These are phyloP conservation scores for Solanum medicagineum DNA, from an alignment of 257 asterid genomes.

Conservation along the genomic window DNA sequence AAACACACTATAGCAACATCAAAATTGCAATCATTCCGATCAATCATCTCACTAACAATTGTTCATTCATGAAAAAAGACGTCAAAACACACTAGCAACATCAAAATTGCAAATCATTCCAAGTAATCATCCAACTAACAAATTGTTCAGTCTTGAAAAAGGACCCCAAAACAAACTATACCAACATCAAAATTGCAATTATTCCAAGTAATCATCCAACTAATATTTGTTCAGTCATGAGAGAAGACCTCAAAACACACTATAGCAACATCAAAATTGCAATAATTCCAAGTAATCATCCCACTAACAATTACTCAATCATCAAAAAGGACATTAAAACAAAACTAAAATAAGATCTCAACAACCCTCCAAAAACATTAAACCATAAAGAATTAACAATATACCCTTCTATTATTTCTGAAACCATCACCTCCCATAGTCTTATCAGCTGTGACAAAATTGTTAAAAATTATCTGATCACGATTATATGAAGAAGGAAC, in stretches of 20 bases:
- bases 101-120: neutral
- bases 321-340: neutral
- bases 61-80: neutral
- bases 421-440: conserved; percentile 40
- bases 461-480: conserved; percentile 33
- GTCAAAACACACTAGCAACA: neutral
- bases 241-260: neutral
- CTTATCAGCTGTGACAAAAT: conserved; percentile 38
- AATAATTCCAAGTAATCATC: neutral
- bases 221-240: neutral
- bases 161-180: neutral
- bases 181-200: neutral
- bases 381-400: neutral
- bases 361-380: neutral
- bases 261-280: neutral
- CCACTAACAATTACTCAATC: neutral
- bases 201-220: neutral
- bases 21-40: neutral
- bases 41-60: neutral
- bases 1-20: neutral
- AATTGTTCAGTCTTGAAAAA: neutral
- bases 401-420: conserved; percentile 71
- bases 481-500: conserved; percentile 66
- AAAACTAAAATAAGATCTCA: neutral
- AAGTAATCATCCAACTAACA: neutral